A percentile compares a stretch with the other conserved stretches of the same genome.
These are phyloP conservation scores for Cryptosporidium felis DNA, from an alignment of 169 alveolate genomes.

Conservation along the genomic window DNA sequence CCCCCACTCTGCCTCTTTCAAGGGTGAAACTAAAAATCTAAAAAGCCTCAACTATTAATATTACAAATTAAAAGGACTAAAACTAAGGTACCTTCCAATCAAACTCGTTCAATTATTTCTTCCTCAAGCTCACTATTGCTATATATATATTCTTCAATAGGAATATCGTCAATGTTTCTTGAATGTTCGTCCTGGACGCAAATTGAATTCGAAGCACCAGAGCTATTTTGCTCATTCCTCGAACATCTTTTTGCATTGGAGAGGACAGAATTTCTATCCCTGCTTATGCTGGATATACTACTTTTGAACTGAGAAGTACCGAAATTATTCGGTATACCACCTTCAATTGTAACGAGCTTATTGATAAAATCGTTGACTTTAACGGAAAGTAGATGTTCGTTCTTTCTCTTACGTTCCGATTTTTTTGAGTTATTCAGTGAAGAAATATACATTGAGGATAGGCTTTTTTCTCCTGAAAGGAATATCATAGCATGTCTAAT, in stretches of 20 bases:
- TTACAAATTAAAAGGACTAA: background rate
- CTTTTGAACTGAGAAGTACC: slow-evolving; percentile 12
- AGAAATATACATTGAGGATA: slow-evolving; percentile 17
- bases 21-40: background rate
- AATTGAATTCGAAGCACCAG: slow-evolving; percentile 2
- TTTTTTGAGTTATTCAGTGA: background rate
- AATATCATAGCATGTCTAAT: slow-evolving; percentile 68
- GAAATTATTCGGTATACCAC: slow-evolving; percentile 64
- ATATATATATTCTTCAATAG: slow-evolving; percentile 48
- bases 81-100: background rate
- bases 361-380: slow-evolving; percentile 66
- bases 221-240: slow-evolving; percentile 2
- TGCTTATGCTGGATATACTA: background rate
- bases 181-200: background rate
- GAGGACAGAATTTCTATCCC: slow-evolving; percentile 8
- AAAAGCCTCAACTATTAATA: no score
- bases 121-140: slow-evolving; percentile 63
- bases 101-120: slow-evolving; percentile 45
- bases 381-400: slow-evolving; percentile 31
- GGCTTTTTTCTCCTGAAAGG: slow-evolving; percentile 42
- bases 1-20: background rate
- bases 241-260: background rate
- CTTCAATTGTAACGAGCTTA: slow-evolving; percentile 44
- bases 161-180: slow-evolving; percentile 19
- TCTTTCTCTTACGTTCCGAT: background rate